A percentile compares a stretch with the other conserved stretches of the same genome.
phyloP scores from a whole-genome alignment of 2,329 filamentous ascomycete genomes.

The Fusarium beomiforme region DNA sequence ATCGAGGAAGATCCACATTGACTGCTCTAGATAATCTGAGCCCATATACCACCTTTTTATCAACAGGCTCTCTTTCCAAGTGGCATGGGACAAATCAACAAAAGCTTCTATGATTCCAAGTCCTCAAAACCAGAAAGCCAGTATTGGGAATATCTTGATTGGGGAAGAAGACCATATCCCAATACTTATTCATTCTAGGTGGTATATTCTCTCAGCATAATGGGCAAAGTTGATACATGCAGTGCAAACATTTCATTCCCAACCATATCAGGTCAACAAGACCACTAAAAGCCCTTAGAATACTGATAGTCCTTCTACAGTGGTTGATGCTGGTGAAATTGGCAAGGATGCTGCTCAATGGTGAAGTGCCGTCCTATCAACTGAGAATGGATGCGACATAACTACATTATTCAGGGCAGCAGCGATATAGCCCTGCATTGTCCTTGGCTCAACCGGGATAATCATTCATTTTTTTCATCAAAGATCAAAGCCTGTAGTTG shows the following conservation, averaged over 20 bases:
- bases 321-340: not conserved
- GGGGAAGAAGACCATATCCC: not conserved
- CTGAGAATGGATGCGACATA: not conserved
- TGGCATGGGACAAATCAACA: not conserved
- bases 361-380: not conserved
- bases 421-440: not conserved
- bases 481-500: too few relatives aligned
- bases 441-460: too few relatives aligned
- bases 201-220: not conserved
- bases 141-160: not conserved
- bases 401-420: not conserved
- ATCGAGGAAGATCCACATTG: not conserved
- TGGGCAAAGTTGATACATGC: not conserved
- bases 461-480: too few relatives aligned
- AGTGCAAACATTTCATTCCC: not conserved
- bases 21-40: not conserved
- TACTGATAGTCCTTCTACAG: not conserved
- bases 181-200: not conserved
- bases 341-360: not conserved
- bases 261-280: not conserved
- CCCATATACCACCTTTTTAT: not conserved
- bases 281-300: fast-evolving
- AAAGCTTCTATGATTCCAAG: fast-evolving
- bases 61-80: not conserved
- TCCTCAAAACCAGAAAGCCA: too few relatives aligned